phyloP scores from a whole-genome alignment of 2,329 filamentous ascomycete genomes.

The Scedosporium apiospermum region DNA sequence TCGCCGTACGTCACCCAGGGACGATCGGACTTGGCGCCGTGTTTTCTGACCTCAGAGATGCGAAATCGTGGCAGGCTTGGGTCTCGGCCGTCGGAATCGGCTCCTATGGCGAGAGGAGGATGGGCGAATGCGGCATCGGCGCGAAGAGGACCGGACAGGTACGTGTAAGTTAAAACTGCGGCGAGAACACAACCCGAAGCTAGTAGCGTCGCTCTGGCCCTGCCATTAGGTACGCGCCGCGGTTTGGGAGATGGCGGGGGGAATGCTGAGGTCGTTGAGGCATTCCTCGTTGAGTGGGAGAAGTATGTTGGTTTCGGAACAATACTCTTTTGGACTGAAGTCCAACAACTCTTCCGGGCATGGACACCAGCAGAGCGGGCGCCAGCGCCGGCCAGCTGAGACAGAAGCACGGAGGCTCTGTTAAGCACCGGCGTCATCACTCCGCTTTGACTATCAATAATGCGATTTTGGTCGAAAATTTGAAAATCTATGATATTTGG shows the following conservation, averaged over 20 bases:
- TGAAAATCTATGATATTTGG: too few species aligned
- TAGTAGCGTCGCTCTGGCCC: background rate
- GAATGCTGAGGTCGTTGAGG: background rate
- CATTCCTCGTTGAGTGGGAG: background rate
- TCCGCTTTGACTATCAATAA: background rate
- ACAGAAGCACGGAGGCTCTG: background rate
- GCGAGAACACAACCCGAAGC: background rate
- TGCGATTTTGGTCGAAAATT: too few species aligned
- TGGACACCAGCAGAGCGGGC: background rate
- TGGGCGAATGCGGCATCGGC: background rate
- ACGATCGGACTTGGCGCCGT: slow-evolving; percentile 38
- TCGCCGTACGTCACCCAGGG: slow-evolving; percentile 58
- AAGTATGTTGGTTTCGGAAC: background rate
- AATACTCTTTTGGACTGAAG: background rate
- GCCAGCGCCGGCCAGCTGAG: background rate
- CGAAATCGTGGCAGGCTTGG: slow-evolving; percentile 37
- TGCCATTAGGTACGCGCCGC: background rate
- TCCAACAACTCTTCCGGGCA: background rate
- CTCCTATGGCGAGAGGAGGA: background rate
- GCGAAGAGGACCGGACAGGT: background rate
- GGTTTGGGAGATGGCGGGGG: background rate
- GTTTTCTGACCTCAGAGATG: slow-evolving; percentile 40
- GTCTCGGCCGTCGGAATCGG: slow-evolving; percentile 18
- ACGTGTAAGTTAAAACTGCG: background rate
- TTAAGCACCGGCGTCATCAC: background rate